These are phyloP conservation scores for Quercus engelmannii DNA, from an alignment of 306 rosid species.

Conservation along the genomic window DNA sequence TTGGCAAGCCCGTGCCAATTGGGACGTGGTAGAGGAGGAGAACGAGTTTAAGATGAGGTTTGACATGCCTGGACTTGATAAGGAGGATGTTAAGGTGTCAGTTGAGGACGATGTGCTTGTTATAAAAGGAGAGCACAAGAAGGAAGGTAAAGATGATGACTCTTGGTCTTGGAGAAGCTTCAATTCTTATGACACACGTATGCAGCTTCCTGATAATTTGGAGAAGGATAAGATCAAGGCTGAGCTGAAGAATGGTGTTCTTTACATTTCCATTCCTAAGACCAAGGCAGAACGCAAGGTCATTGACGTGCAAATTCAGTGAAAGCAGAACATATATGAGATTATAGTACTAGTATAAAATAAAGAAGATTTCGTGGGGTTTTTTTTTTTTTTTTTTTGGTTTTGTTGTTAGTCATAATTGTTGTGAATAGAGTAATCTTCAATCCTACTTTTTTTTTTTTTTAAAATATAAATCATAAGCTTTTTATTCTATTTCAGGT, in stretches of 20 bases:
- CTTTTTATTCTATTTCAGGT: too few relatives aligned
- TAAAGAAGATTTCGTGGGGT: too few relatives aligned
- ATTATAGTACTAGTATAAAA: too few relatives aligned
- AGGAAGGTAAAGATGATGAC: constrained; percentile 29
- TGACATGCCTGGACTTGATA: constrained; percentile 89
- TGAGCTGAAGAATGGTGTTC: constrained; percentile 81
- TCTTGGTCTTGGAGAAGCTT: constrained; percentile 47
- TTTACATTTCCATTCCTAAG: constrained; percentile 63
- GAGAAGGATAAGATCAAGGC: constrained; percentile 53
- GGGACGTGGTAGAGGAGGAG: constrained; percentile 76
- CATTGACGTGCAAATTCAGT: constrained; percentile 59
- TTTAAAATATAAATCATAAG: too few relatives aligned
- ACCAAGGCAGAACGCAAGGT: constrained; percentile 69
- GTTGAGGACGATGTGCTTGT: constrained; percentile 63
- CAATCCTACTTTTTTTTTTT: too few relatives aligned
- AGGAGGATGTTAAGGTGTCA: constrained; percentile 67
- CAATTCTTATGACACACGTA: constrained; percentile 52
- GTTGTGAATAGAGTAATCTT: too few relatives aligned
- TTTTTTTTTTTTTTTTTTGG: too few relatives aligned
- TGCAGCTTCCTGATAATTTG: constrained; percentile 61
- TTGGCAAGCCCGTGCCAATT: constrained; percentile 40
- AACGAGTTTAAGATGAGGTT: constrained; percentile 63
- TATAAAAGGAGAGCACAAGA: constrained; percentile 43
- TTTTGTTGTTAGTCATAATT: too few relatives aligned
- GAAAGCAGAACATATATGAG: neutral